Percentiles rank a stretch among this genome's conserved stretches.
phyloP scores from a whole-genome alignment of 2,329 filamentous ascomycete genomes.

The Penicillium freii region DNA sequence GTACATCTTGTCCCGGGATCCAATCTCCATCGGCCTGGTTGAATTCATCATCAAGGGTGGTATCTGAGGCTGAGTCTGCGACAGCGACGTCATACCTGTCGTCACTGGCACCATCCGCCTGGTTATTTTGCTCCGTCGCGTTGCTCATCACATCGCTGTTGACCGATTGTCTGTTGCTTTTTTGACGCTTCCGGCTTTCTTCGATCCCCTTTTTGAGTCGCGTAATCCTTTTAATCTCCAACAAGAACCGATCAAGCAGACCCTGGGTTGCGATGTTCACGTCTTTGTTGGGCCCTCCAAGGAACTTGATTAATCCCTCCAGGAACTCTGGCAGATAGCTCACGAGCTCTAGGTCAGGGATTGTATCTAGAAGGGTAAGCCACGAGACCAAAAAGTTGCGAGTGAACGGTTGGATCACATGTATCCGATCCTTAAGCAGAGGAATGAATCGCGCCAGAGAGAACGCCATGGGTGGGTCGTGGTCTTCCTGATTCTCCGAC shows the following conservation, averaged over 20 bases:
- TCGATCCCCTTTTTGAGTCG: constrained; percentile 87
- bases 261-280: constrained; percentile 92
- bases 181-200: constrained; percentile 72
- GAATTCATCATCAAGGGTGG: constrained; percentile 52
- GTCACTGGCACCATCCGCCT: constrained; percentile 32
- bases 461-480: constrained; percentile 77
- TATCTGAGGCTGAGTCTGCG: constrained; percentile 46
- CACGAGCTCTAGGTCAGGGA: constrained; percentile 92
- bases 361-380: constrained; percentile 92
- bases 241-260: constrained; percentile 83
- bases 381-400: constrained; percentile 93
- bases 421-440: constrained; percentile 87
- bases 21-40: constrained; percentile 81
- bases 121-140: constrained; percentile 48
- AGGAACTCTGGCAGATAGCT: constrained; percentile 90
- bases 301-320: constrained; percentile 82
- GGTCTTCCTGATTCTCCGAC: constrained; percentile 37
- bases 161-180: constrained; percentile 68
- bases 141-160: constrained; percentile 67
- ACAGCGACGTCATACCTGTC: constrained; percentile 56
- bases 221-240: constrained; percentile 91
- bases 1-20: constrained; percentile 95
- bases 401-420: constrained; percentile 91
- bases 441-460: constrained; percentile 89
- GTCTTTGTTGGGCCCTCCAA: constrained; percentile 86